Evolutionary conservation across 345 rosid genomes (phyloP), one percentile per base, ranked within the genome.

Genomic region (Brassica cretica): DNA sequence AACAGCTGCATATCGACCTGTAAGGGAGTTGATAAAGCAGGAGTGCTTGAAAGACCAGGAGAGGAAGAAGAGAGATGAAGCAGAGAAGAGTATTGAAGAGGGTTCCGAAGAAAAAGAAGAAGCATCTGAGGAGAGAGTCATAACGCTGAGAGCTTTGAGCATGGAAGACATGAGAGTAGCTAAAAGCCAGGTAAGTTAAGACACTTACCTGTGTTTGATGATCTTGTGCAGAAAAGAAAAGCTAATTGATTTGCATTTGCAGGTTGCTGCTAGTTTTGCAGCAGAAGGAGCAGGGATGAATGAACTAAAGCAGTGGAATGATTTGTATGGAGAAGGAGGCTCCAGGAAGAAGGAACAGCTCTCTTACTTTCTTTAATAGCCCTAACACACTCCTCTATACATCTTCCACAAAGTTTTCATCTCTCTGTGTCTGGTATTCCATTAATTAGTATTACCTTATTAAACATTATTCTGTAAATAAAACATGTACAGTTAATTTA

Each of bases 151-250:
- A 84, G 75, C 98, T 55, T 82, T 93, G 67, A 91, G 76, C 86
- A 88, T 89, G 98, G 97, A 96, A 82, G 99, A 96, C 73, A 81
- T 96, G 92, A 89, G 86, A 84, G 83, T 86, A 81, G 99, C 98
- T 14, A 96, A 93, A 86, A 89, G 92, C 84, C 98, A 91, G 90
- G 98, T 89, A 75, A 18, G 32, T 33, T 5, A 5, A 41, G 19
- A 3, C 29, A 46, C 37, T 10, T 61, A 49, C 59, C 15, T 68
- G 60, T 24, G 73, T 73, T 67, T 49, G 80, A 63, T 68, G n/a
- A 63, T 41, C 16, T 39, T 37, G 56, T 60, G 24, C 64, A 53
- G 55, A 49, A 51, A 27, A 30, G 24, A 14, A 29, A 18, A 37
- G 29, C 64, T 58, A 18, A 64, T 0, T 39, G 68, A 15, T 25